These are phyloP conservation scores for Hamamelis virginiana DNA, from an alignment of 164 flowering plant genomes.

Conservation along the genomic window DNA sequence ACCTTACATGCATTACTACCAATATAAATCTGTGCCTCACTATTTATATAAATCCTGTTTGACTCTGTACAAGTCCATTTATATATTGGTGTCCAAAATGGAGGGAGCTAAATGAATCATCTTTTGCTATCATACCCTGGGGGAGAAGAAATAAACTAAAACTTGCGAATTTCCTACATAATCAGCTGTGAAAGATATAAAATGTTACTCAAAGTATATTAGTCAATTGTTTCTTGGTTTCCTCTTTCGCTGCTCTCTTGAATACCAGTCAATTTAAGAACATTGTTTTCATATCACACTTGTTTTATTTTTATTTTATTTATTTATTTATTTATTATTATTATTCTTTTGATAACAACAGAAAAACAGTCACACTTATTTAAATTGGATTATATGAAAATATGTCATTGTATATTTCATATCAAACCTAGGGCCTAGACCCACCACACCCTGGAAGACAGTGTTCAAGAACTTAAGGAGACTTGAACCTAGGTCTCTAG, in stretches of 20 bases:
- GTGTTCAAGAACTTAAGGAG: no score
- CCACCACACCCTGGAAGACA: no score
- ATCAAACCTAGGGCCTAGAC: no score
- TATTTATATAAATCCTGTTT: not conserved
- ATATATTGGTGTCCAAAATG: not conserved
- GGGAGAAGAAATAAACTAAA: not conserved
- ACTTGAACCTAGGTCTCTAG: no score
- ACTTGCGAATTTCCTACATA: not conserved
- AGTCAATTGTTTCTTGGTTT: not conserved
- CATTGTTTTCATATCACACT: not conserved
- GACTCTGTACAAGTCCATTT: not conserved
- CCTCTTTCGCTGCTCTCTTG: not conserved
- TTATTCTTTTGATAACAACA: no score
- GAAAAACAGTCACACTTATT: no score
- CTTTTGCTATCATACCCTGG: not conserved
- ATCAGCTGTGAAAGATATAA: not conserved
- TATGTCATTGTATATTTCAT: no score
- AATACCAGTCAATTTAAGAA: not conserved
- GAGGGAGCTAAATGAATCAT: not conserved
- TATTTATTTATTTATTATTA: no score
- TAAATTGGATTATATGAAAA: no score
- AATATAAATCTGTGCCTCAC: not conserved
- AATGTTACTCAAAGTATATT: not conserved
- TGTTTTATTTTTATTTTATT: not conserved
- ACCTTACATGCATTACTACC: no score